These are phyloP conservation scores for Fusarium napiforme DNA, from an alignment of 2,329 filamentous ascomycete genomes.

Conservation along the genomic window DNA sequence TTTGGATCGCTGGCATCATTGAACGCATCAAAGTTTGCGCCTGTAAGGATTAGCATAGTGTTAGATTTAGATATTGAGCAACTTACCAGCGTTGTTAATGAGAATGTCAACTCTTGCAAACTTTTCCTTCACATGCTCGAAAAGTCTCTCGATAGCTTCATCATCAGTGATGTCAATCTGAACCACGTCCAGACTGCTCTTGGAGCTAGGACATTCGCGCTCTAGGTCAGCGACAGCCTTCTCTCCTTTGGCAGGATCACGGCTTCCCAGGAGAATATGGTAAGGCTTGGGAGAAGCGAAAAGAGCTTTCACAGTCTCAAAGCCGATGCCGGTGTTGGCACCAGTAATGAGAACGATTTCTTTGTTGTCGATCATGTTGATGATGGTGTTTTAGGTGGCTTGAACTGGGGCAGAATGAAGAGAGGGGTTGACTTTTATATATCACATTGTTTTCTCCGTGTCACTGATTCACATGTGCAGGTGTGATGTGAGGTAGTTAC, in stretches of 20 bases:
- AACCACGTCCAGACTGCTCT: slow-evolving; percentile 57
- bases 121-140: slow-evolving; percentile 54
- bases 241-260: slow-evolving; percentile 62
- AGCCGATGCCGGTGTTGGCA: slow-evolving; percentile 70
- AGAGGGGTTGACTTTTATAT: slow-evolving; percentile 4
- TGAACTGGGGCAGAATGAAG: background rate
- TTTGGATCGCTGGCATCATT: slow-evolving; percentile 40
- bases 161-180: slow-evolving; percentile 66
- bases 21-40: slow-evolving; percentile 56
- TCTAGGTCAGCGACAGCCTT: slow-evolving; percentile 56
- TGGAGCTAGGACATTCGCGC: slow-evolving; percentile 52
- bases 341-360: slow-evolving; percentile 68
- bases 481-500: background rate
- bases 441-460: background rate
- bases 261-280: slow-evolving; percentile 65
- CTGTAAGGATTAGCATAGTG: slow-evolving; percentile 36
- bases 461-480: slow-evolving; percentile 2
- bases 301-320: slow-evolving; percentile 66
- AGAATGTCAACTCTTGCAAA: slow-evolving; percentile 62
- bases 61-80: too few species aligned
- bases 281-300: slow-evolving; percentile 60
- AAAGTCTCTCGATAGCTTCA: slow-evolving; percentile 60
- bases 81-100: slow-evolving; percentile 66
- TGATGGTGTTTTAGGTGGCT: background rate
- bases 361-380: slow-evolving; percentile 40